Base-by-base conservation (phyloP, 108 stramenopile species). In the Skeletonema tropicum region DNA sequence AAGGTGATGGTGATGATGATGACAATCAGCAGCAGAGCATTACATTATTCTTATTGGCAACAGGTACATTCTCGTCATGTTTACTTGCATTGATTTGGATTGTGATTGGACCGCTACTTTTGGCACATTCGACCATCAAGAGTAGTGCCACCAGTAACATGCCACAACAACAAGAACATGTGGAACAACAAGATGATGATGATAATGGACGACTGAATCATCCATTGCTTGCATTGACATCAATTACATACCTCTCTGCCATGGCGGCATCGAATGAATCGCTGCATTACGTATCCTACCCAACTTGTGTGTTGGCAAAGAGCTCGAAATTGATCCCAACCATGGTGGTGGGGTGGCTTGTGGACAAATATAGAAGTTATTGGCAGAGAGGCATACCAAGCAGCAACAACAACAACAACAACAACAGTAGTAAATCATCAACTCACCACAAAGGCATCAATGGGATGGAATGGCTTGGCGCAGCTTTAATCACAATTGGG, bases 241-340 rank as follows among this genome's bases (percentile, higher is more conserved):
- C 85, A 0, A 42, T 84, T 3, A 85, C 85, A 10, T 95, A 92
- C 55, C 73, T 92, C 31, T 62, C 80, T 49, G 94, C 94, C 70
- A 95, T 95, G 94, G 71, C 81, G 3, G 80, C 83, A 4, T 87
- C 87, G 33, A 95, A 95, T 66, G 92, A 96, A 73, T 79, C 90
- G 9, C 73, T 96, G 3, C 86, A 80, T n/a, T 92, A 83, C 64
- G 94, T 96, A 6, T 89, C 92, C 2, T 98, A 96, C 75, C 97
- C 97, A 11, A 91, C 95, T 26, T 93, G 92, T 55, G 94, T 96
- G 1, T 82, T 98, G 77, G 96, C 93, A 19, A 98, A 98, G 83
- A 88, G 88, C 45, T 95, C 95, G 67, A 98, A 98, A 86, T 83
- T 98, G 21, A 93, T 98, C 19, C 97, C 97, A 11, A 96, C 94